Base-by-base conservation (phyloP, 495 filamentous ascomycete species). In the Penicillium malachiteum region DNA sequence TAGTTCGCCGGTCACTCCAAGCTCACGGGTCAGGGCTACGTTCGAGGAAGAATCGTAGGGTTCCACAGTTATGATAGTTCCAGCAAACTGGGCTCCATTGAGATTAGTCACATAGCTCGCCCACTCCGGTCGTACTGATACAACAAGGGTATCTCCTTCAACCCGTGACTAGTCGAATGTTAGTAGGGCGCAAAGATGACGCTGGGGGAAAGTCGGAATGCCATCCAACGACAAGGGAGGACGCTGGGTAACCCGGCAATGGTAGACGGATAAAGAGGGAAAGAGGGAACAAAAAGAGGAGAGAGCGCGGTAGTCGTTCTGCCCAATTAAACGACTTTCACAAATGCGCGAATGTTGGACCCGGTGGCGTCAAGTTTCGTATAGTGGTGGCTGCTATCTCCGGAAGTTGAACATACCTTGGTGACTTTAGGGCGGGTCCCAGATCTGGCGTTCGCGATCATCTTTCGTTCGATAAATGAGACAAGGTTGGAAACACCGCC, bases 401-500 rank as follows among this genome's bases (percentile, higher is more conserved):
- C 71, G 12, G 8, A 37, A 37, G 34, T 74, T 77, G 7, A 71
- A 86, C 85, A 83, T 90, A 96, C 91, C 87, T 92, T 92, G 78
- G 82, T 87, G 55, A 96, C 87, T 66, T 77, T 89, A 56, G 90
- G 76, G 57, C 73, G 74, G 57, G 73, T 68, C 72, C 71, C 74
- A 70, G 69, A 76, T 77, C 72, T 80, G 41, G 35, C 64, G 31
- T 54, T 77, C 79, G 54, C 84, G 80, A 73, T 93, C 94, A 66
- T 87, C 82, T 75, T 57, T 58, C 65, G 55, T 53, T 97, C 91
- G 53, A 97, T 78, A 72, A 93, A 97, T 47, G 74, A 76, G 44
- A 92, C 69, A 33, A 96, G 78, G 49, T 81, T 81, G 58, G 84
- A 81, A 32, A 89, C 71, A 46, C 89, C 90, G 13, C 88, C 88